Evolutionary conservation across 164 flowering plant genomes (phyloP).

Genomic region (Liriodendron chinense): DNA sequence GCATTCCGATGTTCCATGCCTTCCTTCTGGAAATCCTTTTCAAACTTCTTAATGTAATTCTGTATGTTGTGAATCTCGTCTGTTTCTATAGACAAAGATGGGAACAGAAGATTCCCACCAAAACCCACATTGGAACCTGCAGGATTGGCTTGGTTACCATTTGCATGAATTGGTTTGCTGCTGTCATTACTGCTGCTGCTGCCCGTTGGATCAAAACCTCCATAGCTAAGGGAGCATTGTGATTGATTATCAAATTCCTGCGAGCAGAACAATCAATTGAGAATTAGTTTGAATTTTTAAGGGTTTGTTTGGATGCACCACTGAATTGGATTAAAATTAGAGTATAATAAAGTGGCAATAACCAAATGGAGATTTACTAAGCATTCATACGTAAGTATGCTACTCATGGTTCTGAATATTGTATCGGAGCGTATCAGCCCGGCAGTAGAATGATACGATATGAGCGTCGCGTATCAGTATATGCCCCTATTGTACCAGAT

Average conservation of each 20-base stretch:
- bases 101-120: conserved; percentile 27
- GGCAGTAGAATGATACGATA: too few species aligned
- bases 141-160: conserved; percentile 5
- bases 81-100: conserved; percentile 28
- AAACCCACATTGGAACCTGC: conserved; percentile 1
- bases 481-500: too few species aligned
- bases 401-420: too few species aligned
- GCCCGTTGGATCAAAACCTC: conserved; percentile 17
- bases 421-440: too few species aligned
- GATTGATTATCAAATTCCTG: conserved; percentile 30
- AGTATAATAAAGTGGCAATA: too few species aligned
- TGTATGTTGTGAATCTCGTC: conserved; percentile 30
- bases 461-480: too few species aligned
- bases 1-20: conserved; percentile 1
- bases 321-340: too few species aligned
- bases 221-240: conserved; percentile 10
- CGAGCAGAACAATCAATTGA: not conserved
- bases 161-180: not conserved
- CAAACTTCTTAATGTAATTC: conserved; percentile 40
- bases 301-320: not conserved
- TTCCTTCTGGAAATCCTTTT: conserved; percentile 28
- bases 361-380: too few species aligned
- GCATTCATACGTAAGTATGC: too few species aligned
- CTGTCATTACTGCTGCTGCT: conserved; percentile 18
- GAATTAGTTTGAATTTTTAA: not conserved